Conservation (phyloP, 1,139 yeast species). For the Lodderomyces pseudojiufengensis region DNA sequence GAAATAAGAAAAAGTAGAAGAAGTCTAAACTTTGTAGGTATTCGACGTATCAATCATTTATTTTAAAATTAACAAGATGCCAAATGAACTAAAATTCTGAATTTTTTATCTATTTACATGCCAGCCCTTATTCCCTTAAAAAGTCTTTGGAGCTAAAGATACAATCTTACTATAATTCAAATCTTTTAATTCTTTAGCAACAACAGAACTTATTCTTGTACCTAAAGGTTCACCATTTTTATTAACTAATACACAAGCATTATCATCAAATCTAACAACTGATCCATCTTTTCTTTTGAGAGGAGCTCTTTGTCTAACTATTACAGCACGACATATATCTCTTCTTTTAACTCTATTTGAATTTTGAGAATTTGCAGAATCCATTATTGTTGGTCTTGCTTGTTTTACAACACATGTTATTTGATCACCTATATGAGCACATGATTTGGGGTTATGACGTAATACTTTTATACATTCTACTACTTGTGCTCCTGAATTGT, state of each 20-base stretch:
- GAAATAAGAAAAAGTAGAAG: neutral
- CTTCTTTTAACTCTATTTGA: constrained; percentile 88
- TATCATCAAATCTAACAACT: constrained; percentile 84
- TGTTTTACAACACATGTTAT: constrained; percentile 93
- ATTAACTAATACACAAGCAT: constrained; percentile 92
- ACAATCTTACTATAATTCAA: constrained; percentile 84
- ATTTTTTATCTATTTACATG: constrained; percentile 1
- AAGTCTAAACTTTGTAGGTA: neutral
- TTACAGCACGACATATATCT: constrained; percentile 92
- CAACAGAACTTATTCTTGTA: constrained; percentile 87
- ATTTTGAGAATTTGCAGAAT: constrained; percentile 51
- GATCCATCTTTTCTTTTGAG: constrained; percentile 86
- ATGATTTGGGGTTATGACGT: constrained; percentile 80
- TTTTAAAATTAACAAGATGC: too few relatives aligned
- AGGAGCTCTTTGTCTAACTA: constrained; percentile 89
- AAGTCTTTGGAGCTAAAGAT: constrained; percentile 85
- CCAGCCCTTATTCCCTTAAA: constrained; percentile 26
- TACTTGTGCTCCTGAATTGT: constrained; percentile 91
- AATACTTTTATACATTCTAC: constrained; percentile 96
- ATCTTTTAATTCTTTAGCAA: constrained; percentile 86
- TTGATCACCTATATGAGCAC: constrained; percentile 85
- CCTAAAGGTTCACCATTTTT: constrained; percentile 94
- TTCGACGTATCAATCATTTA: neutral
- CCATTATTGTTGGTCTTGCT: constrained; percentile 61
- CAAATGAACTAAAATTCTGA: too few relatives aligned